Evolutionary conservation across 306 rosid genomes (phyloP), one percentile per base, ranked within the genome.

Genomic region (Medicago arabica): DNA sequence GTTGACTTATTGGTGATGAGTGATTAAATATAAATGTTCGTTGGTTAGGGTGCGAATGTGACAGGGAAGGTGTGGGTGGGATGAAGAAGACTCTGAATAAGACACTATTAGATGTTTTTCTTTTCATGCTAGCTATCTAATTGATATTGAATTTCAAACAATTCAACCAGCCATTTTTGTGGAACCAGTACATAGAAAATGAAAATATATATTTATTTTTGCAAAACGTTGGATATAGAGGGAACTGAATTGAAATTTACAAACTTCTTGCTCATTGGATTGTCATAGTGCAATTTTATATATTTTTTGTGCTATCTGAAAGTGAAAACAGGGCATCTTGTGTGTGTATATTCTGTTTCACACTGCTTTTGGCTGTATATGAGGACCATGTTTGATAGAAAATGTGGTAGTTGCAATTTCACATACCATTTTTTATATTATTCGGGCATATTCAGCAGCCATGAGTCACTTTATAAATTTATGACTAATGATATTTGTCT

Each of bases 41-140:
- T 74, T 77, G 23, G 76, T 79, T 78, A 51, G 47, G 80, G 88
- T 71, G 55, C 58, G 86, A 83, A 5, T 7, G 71, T 77, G 83
- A 68, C 69, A 21, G 53, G 47, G 69, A 53, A 83, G 41, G 41
- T 38, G 83, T 71, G 74, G 55, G 34, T 23, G 34, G 54, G 50
- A 68, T 28, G 50, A 31, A 81, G 74, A 28, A 28, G 40, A 59
- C 65, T 12, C 0, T 25, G 66, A 53, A 53, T n/a, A 16, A 53
- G 39, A 60, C 7, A 28, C 18, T 31, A 7, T 6, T 13, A 41
- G 11, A 41, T 23, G n/a, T 67, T 43, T 67, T 67, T 21, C 17
- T 71, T 31, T 21, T 34, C 15, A 44, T 70, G 59, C 9, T 71
- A 9, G 16, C 11, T 53, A 53, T 7, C 7, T 14, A 47, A n/a